Evolutionary conservation across 2,329 filamentous ascomycete genomes (phyloP), one percentile per base, ranked within the genome.

Genomic region (Talaromyces amestolkiae): DNA sequence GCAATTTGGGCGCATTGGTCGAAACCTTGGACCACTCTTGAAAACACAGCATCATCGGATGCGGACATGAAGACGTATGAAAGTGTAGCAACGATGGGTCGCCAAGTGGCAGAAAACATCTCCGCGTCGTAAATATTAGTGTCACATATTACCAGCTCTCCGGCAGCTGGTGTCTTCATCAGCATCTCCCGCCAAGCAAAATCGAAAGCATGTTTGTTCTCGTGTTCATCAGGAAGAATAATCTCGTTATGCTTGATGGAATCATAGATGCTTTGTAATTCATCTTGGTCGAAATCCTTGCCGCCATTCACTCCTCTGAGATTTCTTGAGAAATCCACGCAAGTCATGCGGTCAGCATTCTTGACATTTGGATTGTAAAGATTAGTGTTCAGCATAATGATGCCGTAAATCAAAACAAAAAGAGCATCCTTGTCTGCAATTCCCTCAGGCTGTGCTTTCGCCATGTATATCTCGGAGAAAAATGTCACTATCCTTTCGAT

Each of bases 11-110:
- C 93, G 76, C 94, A 98, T 77, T 99, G 94, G 72, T 97, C 92
- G 73, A 99, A 99, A 1, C 95, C 95, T 58, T 91, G 91, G 33
- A 98, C 92, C 19, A 99, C 91, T 66, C 95, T 88, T 41, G 92
- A 92, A 75, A 97, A 99, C 3, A 99, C 95, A 0, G 94, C 87
- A 76, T 99, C 95, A 73, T 99, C 96, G 0, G 93, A 96, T 17
- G 96, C 96, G 41, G 94, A 98, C 90, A 98, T 96, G 81, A 99
- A 99, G 3, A 99, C 95, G 74, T 98, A 99, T 13, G 95, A 96
- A 63, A 99, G 82, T 0, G 96, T 98, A 3, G 95, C 93, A 43
- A 99, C 86, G 59, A 99, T 93, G 0, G 96, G 94, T 75, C 88
- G 93, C 95, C 96, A 99, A 0, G 93, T 97, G 24, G 93, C 91